Base-by-base conservation (phyloP, 1,284 basidiomycete species). In the Stygiomarasmius scandens region DNA sequence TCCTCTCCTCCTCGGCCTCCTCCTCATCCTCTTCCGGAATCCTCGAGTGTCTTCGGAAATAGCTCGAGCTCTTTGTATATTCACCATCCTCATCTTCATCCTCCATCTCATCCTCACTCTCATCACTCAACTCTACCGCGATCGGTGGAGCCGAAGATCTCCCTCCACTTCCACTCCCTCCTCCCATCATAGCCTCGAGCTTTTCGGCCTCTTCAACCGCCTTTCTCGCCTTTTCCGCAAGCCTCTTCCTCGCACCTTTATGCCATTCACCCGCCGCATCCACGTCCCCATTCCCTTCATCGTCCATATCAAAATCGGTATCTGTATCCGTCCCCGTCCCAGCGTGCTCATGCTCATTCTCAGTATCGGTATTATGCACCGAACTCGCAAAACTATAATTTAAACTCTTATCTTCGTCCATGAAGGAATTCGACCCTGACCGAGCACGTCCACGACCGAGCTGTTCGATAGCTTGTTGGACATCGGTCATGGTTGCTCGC, bases 401-500 rank as follows among this genome's bases (percentile, higher is more conserved):
- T 41, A 84, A 79, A 2, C 79, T 74, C 3, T 82, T 84, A 59
- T 89, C 86, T 20, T 75, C 72, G 64, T 82, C 80, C n/a, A n/a
- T n/a, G 55, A 78, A 71, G 48, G 67, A 61, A 51, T 55, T 64
- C 29, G 53, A n/a, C n/a, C n/a, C n/a, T n/a, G n/a, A 61, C 58
- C 58, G 63, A 56, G 59, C 58, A 41, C 77, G 71, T 11, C 84
- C 58, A 41, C 77, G 71, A 11, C 84, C 89, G 36, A 92, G 84
- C 63, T 90, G 87, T 61, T 92, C 88, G 62, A 95, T 93, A 9
- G 92, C 93, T 63, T 90, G 76, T 71, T 95, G 90, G 10, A 95
- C 90, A 61, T 95, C 92, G 3, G 90, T 92, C 79, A 95, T 82
- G 1, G 93, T 95, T 1, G 85, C 87, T 50, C 84, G 83, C 90